Conservation (phyloP, 1,284 basidiomycete genomes). For the Melampsora larici-populina region DNA sequence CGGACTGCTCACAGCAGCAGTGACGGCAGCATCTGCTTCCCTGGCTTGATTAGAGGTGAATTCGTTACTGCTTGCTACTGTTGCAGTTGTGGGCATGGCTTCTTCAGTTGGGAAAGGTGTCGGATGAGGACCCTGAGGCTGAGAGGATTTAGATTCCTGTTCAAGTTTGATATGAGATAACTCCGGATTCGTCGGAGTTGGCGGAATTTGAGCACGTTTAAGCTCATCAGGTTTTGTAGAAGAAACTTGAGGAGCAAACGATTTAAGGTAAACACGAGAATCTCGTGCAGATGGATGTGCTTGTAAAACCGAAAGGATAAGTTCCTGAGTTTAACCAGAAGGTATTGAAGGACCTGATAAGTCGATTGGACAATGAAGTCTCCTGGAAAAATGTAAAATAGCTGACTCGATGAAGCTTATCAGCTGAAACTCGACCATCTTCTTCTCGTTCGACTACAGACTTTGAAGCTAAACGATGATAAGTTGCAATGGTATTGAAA, state of each 20-base stretch:
- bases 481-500: neutral
- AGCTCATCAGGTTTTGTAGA: constrained; percentile 47
- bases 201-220: constrained; percentile 45
- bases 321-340: constrained; percentile 66
- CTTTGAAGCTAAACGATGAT: neutral
- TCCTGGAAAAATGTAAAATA: neutral
- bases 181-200: constrained; percentile 48
- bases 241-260: constrained; percentile 63
- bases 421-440: neutral
- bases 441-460: neutral
- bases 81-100: constrained; percentile 50
- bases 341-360: neutral
- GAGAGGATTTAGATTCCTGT: constrained; percentile 4
- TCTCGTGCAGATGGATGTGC: constrained; percentile 90
- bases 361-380: neutral
- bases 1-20: constrained; percentile 55
- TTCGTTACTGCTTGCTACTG: constrained; percentile 42
- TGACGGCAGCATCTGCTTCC: constrained; percentile 51
- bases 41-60: constrained; percentile 50
- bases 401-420: constrained; percentile 5
- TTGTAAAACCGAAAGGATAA: constrained; percentile 89
- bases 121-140: constrained; percentile 22
- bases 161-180: constrained; percentile 25
- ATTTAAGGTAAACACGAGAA: constrained; percentile 80
- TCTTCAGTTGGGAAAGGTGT: constrained; percentile 48